These are phyloP conservation scores for Aspergillus alliaceus DNA, from an alignment of 2,329 filamentous ascomycete genomes.

Conservation along the genomic window DNA sequence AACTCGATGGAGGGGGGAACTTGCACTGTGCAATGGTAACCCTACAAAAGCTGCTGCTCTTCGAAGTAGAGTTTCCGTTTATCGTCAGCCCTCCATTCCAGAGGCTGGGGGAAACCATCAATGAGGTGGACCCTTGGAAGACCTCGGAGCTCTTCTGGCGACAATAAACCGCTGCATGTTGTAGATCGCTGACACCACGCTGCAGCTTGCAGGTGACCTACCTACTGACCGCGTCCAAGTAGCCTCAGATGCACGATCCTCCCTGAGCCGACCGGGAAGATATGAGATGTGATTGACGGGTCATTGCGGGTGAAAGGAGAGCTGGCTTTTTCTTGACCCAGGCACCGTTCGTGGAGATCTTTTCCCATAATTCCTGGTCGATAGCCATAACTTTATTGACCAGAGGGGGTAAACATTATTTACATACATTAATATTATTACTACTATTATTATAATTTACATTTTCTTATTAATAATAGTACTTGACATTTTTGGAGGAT, in stretches of 20 bases:
- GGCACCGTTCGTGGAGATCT: constrained; percentile 7
- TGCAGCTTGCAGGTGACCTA: constrained; percentile 17
- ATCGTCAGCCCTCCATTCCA: background rate
- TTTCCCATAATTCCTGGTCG: constrained; percentile 3
- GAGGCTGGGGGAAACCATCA: background rate
- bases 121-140: constrained; percentile 1
- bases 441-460: background rate
- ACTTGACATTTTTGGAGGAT: background rate
- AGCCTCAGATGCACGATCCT: constrained; percentile 12
- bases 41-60: background rate
- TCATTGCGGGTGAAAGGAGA: background rate
- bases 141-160: constrained; percentile 9
- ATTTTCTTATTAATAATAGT: background rate
- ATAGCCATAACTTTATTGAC: background rate
- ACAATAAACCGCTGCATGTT: constrained; percentile 10
- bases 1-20: constrained; percentile 3
- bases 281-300: constrained; percentile 5
- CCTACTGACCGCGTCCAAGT: constrained; percentile 12
- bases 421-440: background rate
- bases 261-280: constrained; percentile 8
- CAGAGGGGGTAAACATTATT: too few relatives aligned
- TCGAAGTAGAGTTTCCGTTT: background rate
- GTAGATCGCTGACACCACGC: constrained; percentile 16
- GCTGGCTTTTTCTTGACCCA: background rate
- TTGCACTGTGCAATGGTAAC: background rate